These are phyloP conservation scores for Leishmania major DNA, from an alignment of 208 protist species.

Conservation along the genomic window DNA sequence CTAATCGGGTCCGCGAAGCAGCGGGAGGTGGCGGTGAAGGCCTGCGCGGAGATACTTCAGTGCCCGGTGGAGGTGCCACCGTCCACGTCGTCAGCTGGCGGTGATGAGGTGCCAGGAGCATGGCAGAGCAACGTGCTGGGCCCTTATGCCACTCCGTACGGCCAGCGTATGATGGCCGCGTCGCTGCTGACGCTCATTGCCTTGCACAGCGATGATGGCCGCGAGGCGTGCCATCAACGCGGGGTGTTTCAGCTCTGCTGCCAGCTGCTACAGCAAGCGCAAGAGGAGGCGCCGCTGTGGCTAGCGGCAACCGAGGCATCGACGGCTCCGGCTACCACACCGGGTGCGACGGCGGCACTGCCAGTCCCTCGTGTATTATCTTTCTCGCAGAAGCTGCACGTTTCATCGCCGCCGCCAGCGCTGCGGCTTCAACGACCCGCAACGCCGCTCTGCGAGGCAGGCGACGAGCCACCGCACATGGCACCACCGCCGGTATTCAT, in stretches of 20 bases:
- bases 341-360: background rate
- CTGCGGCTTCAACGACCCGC: background rate
- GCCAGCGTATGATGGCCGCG: conserved; percentile 69
- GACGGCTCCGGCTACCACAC: background rate
- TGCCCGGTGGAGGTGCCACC: conserved; percentile 49
- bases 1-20: conserved; percentile 63
- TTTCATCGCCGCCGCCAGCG: background rate
- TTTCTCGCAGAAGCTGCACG: background rate
- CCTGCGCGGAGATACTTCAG: conserved; percentile 64
- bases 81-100: conserved; percentile 1
- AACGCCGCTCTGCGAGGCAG: background rate
- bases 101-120: conserved; percentile 33
- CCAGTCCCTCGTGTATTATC: conserved; percentile 7
- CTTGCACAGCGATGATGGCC: conserved; percentile 50
- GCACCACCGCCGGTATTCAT: conserved; percentile 21
- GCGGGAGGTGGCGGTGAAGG: conserved; percentile 47
- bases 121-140: conserved; percentile 81
- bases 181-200: conserved; percentile 68
- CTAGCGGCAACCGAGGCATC: conserved; percentile 7
- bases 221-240: conserved; percentile 47
- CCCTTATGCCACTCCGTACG: conserved; percentile 48
- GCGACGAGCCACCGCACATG: conserved; percentile 5
- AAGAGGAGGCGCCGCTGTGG: conserved; percentile 25
- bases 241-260: conserved; percentile 69
- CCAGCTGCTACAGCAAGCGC: conserved; percentile 51